These are phyloP conservation scores for Reticulomyxa filosa DNA, from an alignment of 78 protist species.

Conservation along the genomic window DNA sequence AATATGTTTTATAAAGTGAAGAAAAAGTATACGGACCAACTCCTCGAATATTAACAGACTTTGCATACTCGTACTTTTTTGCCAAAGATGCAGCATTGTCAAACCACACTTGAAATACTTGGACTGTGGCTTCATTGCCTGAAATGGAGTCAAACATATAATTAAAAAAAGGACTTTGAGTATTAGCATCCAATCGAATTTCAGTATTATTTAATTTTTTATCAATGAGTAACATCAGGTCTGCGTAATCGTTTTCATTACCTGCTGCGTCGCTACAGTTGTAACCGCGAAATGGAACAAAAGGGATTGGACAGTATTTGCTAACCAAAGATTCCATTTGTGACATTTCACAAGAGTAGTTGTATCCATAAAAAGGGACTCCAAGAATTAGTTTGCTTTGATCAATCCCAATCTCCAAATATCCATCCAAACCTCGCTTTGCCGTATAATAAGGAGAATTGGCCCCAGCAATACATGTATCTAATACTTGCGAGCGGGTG, in stretches of 20 bases:
- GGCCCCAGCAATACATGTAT: constrained; percentile 29
- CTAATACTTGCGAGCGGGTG: constrained; percentile 14
- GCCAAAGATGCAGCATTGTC: neutral
- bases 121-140: neutral
- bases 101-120: neutral
- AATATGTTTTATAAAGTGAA: too few species aligned
- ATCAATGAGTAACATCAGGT: constrained; percentile 4
- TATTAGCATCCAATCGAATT: constrained; percentile 12
- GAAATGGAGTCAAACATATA: neutral
- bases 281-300: constrained; percentile 26
- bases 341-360: constrained; percentile 9
- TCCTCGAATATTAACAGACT: neutral
- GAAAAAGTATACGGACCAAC: constrained; percentile 8
- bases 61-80: neutral
- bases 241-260: neutral
- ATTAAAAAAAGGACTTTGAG: constrained; percentile 26
- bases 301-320: neutral
- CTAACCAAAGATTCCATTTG: neutral
- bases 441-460: constrained; percentile 24
- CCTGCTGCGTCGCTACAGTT: constrained; percentile 37
- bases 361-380: constrained; percentile 39
- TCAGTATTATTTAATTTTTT: neutral
- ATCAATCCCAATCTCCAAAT: constrained; percentile 20
- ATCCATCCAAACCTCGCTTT: constrained; percentile 16
- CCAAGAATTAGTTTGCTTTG: constrained; percentile 24